Percentiles rank a stretch among this genome's conserved stretches.
Evolutionary conservation across 345 rosid species (phyloP).

Genomic region (Aquilaria yunnanensis): DNA sequence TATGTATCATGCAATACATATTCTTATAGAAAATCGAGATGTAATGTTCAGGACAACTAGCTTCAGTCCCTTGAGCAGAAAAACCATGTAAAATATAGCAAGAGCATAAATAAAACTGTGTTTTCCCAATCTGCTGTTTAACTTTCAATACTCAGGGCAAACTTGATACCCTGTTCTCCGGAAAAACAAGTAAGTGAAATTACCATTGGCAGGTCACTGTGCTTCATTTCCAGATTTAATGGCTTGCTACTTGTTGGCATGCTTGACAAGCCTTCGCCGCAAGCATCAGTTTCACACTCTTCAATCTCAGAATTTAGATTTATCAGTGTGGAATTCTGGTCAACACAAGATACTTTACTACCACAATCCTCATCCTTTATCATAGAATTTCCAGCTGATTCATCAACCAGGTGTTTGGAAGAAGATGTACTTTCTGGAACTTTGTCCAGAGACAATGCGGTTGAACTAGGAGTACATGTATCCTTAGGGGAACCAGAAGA

Average conservation of each 20-base stretch:
- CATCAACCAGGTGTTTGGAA: constrained; percentile 28
- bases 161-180: neutral
- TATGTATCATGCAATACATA: too few species aligned
- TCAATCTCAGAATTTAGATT: constrained; percentile 18
- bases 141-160: neutral
- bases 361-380: constrained; percentile 20
- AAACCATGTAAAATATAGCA: too few species aligned
- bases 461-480: constrained; percentile 21
- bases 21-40: neutral
- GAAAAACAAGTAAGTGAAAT: constrained; percentile 7
- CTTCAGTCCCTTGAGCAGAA: too few species aligned
- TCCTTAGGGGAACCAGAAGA: constrained; percentile 33
- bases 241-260: constrained; percentile 9
- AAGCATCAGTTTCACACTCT: constrained; percentile 15
- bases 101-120: too few species aligned
- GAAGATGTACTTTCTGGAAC: constrained; percentile 27
- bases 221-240: constrained; percentile 28
- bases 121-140: too few species aligned
- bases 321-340: constrained; percentile 16
- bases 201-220: constrained; percentile 25
- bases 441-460: constrained; percentile 21
- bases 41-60: neutral
- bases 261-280: constrained; percentile 15
- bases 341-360: constrained; percentile 25
- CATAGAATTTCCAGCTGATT: constrained; percentile 19